phyloP scores from a whole-genome alignment of 192 early-diverging fungal genomes.

The Rhizophagus sp. region DNA sequence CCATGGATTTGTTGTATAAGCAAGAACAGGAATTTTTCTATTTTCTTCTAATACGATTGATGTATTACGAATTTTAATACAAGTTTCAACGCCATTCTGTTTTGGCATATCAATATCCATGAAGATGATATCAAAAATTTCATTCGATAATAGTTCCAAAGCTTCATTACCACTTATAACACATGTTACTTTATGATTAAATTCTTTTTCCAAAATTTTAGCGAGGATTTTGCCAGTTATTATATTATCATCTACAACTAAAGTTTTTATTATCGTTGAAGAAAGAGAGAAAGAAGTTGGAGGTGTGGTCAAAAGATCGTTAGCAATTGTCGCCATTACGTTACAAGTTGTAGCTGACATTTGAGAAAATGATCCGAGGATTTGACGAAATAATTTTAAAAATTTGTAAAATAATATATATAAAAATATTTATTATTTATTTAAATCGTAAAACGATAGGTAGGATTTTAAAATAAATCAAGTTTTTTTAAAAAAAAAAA shows the following conservation, averaged over 20 bases:
- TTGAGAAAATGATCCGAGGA: not conserved
- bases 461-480: no score
- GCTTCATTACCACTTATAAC: slow-evolving; percentile 51
- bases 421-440: no score
- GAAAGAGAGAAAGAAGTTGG: not conserved
- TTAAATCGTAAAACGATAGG: no score
- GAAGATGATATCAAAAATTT: slow-evolving; percentile 56
- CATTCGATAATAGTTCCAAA: slow-evolving; percentile 40
- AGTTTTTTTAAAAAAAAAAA: not conserved
- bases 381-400: no score
- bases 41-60: slow-evolving; percentile 48
- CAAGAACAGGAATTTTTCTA: slow-evolving; percentile 58
- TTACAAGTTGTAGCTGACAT: not conserved
- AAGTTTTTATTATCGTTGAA: slow-evolving; percentile 31
- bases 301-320: not conserved
- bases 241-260: slow-evolving; percentile 69
- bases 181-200: slow-evolving; percentile 42
- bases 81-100: slow-evolving; percentile 60
- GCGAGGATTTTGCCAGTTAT: slow-evolving; percentile 64
- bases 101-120: slow-evolving; percentile 75
- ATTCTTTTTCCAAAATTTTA: slow-evolving; percentile 51
- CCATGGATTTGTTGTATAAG: slow-evolving; percentile 62
- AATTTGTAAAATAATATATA: no score
- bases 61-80: slow-evolving; percentile 49
- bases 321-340: not conserved